phyloP scores from a whole-genome alignment of 306 rosid species.

The Corylus heterophylla region DNA sequence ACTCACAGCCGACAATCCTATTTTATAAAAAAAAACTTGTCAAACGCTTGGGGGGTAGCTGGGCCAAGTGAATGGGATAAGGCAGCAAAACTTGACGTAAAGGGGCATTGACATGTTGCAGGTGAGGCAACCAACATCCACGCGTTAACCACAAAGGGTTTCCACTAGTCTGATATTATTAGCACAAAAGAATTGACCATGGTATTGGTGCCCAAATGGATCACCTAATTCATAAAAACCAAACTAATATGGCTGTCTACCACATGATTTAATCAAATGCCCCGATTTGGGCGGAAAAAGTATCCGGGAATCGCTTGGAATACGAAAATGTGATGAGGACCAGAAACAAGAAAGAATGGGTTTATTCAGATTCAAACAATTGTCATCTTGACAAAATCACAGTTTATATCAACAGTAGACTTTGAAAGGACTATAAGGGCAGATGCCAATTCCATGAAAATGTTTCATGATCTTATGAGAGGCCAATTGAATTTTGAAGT shows the following conservation, averaged over 20 bases:
- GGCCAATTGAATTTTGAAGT: background rate
- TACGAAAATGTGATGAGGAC: too few species aligned
- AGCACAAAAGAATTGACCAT: too few species aligned
- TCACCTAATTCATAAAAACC: background rate
- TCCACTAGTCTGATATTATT: too few species aligned
- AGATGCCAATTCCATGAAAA: background rate
- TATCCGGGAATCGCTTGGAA: too few species aligned
- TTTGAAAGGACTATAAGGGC: background rate
- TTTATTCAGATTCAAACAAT: background rate
- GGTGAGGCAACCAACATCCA: background rate
- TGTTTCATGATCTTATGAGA: slow-evolving; percentile 2
- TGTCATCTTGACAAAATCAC: background rate
- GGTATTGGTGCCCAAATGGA: background rate
- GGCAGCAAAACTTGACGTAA: background rate
- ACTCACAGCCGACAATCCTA: background rate
- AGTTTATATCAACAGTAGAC: background rate
- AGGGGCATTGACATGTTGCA: background rate
- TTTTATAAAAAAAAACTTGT: background rate
- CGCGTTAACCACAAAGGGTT: background rate
- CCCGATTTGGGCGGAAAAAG: too few species aligned
- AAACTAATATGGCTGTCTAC: background rate
- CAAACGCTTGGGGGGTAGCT: background rate
- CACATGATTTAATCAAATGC: too few species aligned
- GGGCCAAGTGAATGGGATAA: background rate
- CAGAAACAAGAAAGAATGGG: background rate